Conservation (phyloP, 345 rosid species). For the Adansonia digitata region DNA sequence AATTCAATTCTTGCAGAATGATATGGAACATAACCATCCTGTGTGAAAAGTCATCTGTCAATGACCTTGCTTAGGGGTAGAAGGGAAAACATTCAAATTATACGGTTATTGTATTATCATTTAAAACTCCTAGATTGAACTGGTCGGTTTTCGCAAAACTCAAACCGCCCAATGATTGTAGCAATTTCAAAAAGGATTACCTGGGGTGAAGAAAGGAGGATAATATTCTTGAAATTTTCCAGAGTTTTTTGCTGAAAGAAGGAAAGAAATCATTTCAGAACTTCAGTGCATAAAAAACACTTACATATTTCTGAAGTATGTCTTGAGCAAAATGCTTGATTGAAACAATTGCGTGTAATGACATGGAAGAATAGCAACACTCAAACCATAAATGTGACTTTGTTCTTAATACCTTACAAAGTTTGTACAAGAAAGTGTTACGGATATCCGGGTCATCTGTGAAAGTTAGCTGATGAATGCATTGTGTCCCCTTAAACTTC, state of each 20-base stretch:
- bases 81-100: constrained; percentile 1
- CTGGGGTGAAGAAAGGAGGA: constrained; percentile 93
- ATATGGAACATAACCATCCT: constrained; percentile 99
- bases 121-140: neutral
- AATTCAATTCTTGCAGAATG: constrained; percentile 92
- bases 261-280: constrained; percentile 19
- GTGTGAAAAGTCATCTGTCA: constrained; percentile 10
- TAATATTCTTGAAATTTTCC: constrained; percentile 63
- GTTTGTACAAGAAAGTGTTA: constrained; percentile 73
- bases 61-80: neutral
- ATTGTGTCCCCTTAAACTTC: constrained; percentile 79
- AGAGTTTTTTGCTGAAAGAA: constrained; percentile 80
- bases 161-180: neutral
- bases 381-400: neutral
- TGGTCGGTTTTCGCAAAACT: neutral
- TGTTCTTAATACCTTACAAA: constrained; percentile 58
- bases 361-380: neutral
- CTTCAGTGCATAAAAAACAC: neutral
- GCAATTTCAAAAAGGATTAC: constrained; percentile 29
- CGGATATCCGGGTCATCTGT: constrained; percentile 82
- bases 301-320: neutral
- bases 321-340: neutral
- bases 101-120: neutral
- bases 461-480: constrained; percentile 97
- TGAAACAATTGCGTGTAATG: neutral